Evolutionary conservation across 2,329 filamentous ascomycete genomes (phyloP).

Genomic region (Mycosphaerella arachidis): DNA sequence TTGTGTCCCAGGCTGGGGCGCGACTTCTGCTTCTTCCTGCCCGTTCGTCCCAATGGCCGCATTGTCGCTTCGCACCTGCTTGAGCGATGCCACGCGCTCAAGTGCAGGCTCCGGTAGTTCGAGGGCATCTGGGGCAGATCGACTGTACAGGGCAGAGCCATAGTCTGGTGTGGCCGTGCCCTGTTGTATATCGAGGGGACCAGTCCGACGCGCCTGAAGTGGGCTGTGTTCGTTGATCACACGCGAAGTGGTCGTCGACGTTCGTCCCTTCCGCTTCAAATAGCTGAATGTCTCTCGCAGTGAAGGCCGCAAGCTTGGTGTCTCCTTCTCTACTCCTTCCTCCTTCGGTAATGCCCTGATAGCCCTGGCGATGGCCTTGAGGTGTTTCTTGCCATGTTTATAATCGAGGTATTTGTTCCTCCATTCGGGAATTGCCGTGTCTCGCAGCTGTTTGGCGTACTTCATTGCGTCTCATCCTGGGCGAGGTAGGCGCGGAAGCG

Average conservation of each 20-base stretch:
- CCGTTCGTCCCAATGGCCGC: neutral
- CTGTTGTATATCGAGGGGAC: neutral
- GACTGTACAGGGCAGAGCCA: slow-evolving; percentile 50
- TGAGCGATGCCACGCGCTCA: slow-evolving; percentile 1
- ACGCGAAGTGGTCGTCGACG: neutral
- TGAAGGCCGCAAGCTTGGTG: neutral
- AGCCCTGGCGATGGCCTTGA: neutral
- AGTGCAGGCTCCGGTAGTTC: slow-evolving; percentile 60
- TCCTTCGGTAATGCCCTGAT: neutral
- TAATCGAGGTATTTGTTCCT: slow-evolving; percentile 90
- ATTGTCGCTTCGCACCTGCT: neutral
- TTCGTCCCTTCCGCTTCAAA: slow-evolving; percentile 5
- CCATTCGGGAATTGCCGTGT: slow-evolving; percentile 91
- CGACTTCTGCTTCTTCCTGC: neutral
- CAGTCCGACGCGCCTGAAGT: slow-evolving; percentile 29
- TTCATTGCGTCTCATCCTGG: slow-evolving; percentile 17
- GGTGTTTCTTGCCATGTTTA: slow-evolving; percentile 48
- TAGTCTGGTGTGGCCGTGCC: slow-evolving; percentile 38
- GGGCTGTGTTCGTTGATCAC: slow-evolving; percentile 29
- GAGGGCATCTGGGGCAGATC: slow-evolving; percentile 47
- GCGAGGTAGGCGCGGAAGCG: neutral
- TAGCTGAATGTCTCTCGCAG: neutral
- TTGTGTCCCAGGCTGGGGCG: neutral
- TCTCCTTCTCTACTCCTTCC: slow-evolving; percentile 7
- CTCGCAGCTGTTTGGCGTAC: slow-evolving; percentile 62